These are phyloP conservation scores for Solanum appendiculatum DNA, from an alignment of 257 asterid genomes.

Conservation along the genomic window DNA sequence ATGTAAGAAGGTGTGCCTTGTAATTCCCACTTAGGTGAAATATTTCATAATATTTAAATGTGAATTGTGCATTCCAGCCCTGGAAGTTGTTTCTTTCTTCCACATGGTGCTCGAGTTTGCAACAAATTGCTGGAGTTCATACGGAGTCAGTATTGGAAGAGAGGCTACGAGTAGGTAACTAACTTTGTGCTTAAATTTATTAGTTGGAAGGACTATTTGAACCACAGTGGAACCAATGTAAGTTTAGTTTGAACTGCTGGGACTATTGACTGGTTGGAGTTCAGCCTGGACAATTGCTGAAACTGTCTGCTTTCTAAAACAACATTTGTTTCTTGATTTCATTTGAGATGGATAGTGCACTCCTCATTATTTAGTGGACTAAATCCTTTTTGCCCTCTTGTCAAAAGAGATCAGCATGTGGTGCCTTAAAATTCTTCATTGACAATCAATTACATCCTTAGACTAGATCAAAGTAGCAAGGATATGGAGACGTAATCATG, in stretches of 20 bases:
- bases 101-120: slow-evolving; percentile 89
- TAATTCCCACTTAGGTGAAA: background rate
- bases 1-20: background rate
- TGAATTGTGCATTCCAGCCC: slow-evolving; percentile 44
- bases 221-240: background rate
- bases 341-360: background rate
- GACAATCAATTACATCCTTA: background rate
- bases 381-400: background rate
- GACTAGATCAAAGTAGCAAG: background rate
- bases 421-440: background rate
- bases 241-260: background rate
- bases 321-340: background rate
- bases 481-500: background rate
- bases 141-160: slow-evolving; percentile 65
- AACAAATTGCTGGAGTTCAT: slow-evolving; percentile 81
- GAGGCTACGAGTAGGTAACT: slow-evolving; percentile 93
- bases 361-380: background rate
- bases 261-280: background rate
- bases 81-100: slow-evolving; percentile 96
- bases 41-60: background rate
- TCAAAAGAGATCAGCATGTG: background rate
- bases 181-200: background rate
- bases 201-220: background rate
- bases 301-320: background rate
- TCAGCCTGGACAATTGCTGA: background rate